Base-by-base conservation (phyloP, 352 stramenopile species). In the Globisporangium cystogenes region DNA sequence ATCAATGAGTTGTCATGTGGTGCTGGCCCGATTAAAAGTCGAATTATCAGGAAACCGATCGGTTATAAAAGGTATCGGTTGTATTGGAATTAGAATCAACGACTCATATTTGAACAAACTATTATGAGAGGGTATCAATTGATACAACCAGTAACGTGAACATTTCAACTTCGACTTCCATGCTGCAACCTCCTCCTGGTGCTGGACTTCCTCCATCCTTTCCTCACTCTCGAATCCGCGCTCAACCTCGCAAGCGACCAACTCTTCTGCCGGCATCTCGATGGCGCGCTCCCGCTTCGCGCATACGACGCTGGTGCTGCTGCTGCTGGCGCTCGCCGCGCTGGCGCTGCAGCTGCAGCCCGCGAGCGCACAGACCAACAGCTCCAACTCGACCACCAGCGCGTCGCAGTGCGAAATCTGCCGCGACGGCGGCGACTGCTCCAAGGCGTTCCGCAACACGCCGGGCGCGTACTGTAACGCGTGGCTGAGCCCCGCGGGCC, bases 381-480 rank as follows among this genome's bases (percentile, higher is more conserved):
- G 21, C 16, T 46, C 43, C 33, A 59, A 24, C 24, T 10, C 35
- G 33, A 53, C 31, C 2, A n/a, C n/a, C 7, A 52, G 31, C 7
- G 33, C 52, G 24, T 52, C 52, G 43, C 53, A 59, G 36, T 85
- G 76, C 58, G 67, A 87, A 54, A 65, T 82, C 49, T 87, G 76
- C 48, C 67, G 69, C 23, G 72, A 83, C 46, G 36, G 56, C 1
- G 55, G 49, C 24, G 60, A 74, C 45, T 89, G 77, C 61, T 60
- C 52, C 16, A 35, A 57, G 44, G 78, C 75, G 11, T 87, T 71
- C 62, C 60, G 78, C 12, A 68, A 58, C 23, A 52, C 33, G 0
- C 57, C 67, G 0, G 78, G 73, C 26, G 36, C 75, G 50, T 89
- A 67, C 57, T 89, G 78, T 58, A 68, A 71, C 55, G 59, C 63